Evolutionary conservation across 2,329 filamentous ascomycete genomes (phyloP), one percentile per base, ranked within the genome.

Genomic region (Colletotrichum navitas): DNA sequence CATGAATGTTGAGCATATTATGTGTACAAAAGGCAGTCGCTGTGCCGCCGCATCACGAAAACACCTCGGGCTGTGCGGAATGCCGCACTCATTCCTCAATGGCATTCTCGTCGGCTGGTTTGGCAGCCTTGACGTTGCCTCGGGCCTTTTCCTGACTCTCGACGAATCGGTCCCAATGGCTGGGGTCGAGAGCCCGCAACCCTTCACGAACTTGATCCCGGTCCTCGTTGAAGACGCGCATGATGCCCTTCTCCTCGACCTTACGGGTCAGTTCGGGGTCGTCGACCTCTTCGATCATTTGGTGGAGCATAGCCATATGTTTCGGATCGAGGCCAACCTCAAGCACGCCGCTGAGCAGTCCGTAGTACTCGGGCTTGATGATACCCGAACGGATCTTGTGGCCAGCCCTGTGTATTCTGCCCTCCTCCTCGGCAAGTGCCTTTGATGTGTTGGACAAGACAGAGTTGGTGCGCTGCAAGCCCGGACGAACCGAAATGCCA

Each of bases 121-220:
- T 76, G 39, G 71, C 71, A 29, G 81, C 75, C 63, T 80, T 81
- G 26, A 87, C 84, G 75, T 90, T 90, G 14, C 85, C 86, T 68
- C 85, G 82, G 7, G 88, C 87, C 80, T 89, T 89, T 76, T 88
- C 83, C 80, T 91, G 89, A 47, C 86, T 84, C 80, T 92, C 89
- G 32, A 87, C 85, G 77, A 94, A 89, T 10, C 82, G 81, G 61
- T 87, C 86, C 87, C 93, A 89, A 78, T 92, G 86, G 73, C 90
- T 88, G 0, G 90, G 89, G 74, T 94, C 93, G 36, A 87, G 86
- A 6, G 88, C 88, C 24, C 88, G 84, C 74, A 91, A 77, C 61
- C 80, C 77, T 71, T 82, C 81, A 51, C 86, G 78, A 26, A 90
- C 83, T 63, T 86, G 78, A 21, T 87, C 85, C 68, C 82, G 84